Conservation (phyloP, 2,329 filamentous ascomycete species). For the Fusarium devonianum region DNA sequence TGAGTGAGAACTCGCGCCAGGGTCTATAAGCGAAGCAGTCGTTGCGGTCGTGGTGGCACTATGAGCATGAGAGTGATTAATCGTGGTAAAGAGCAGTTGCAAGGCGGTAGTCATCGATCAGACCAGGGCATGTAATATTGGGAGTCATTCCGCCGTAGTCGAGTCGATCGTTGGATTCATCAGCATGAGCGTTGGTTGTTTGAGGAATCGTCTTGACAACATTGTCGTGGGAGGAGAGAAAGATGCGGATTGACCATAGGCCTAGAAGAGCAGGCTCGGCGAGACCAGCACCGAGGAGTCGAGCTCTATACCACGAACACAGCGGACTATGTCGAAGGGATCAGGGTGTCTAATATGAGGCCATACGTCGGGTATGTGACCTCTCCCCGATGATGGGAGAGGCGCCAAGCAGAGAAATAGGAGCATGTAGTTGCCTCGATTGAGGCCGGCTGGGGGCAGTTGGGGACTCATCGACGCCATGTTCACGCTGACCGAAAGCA, state of each 20-base stretch:
- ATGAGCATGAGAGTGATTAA: conserved; percentile 39
- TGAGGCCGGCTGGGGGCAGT: conserved; percentile 58
- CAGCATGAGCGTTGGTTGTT: conserved; percentile 12
- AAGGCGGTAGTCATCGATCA: conserved; percentile 8
- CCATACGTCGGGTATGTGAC: conserved; percentile 66
- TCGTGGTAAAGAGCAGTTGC: conserved; percentile 27
- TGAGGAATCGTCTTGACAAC: conserved; percentile 24
- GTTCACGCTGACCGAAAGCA: conserved; percentile 81
- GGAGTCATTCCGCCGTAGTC: conserved; percentile 27
- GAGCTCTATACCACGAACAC: conserved; percentile 37
- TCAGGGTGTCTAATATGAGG: conserved; percentile 61
- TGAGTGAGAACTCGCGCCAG: conserved; percentile 36
- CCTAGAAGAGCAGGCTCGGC: conserved; percentile 33
- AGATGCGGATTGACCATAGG: conserved; percentile 32
- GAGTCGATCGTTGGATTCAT: conserved; percentile 19
- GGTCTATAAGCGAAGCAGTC: conserved; percentile 41
- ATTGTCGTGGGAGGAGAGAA: conserved; percentile 20
- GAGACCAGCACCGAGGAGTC: conserved; percentile 41
- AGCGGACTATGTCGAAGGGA: conserved; percentile 38
- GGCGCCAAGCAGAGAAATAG: conserved; percentile 54
- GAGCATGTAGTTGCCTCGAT: conserved; percentile 47
- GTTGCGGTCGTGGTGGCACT: conserved; percentile 41
- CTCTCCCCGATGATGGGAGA: conserved; percentile 58
- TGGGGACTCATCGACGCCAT: conserved; percentile 65
- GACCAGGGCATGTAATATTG: conserved; percentile 24